Conservation (phyloP, 345 rosid genomes). For the Brassica incana region DNA sequence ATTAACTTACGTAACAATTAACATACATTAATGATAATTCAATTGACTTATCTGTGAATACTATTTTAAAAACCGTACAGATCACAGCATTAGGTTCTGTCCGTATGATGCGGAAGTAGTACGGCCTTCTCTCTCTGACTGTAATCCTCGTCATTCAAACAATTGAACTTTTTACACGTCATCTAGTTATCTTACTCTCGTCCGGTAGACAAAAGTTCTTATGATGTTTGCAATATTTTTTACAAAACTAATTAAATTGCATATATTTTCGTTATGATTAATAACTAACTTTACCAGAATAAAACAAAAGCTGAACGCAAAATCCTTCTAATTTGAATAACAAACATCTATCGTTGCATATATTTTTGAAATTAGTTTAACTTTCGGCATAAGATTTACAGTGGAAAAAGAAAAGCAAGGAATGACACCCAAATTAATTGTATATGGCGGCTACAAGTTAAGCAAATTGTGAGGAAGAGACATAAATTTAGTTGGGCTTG, state of each 20-base stretch:
- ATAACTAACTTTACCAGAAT: not conserved
- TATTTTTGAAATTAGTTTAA: not conserved
- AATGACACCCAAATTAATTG: not conserved
- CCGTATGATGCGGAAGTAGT: conserved; percentile 26
- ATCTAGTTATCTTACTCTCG: not conserved
- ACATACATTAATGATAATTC: conserved; percentile 8
- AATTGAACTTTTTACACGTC: not conserved
- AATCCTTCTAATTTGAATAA: too few species aligned
- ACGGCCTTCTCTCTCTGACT: conserved; percentile 15
- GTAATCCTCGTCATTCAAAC: conserved; percentile 24
- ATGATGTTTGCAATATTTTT: not conserved
- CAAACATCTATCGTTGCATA: not conserved
- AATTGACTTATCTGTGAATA: conserved; percentile 29
- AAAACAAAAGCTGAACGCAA: not conserved
- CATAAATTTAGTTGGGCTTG: not conserved
- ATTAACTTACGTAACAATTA: conserved; percentile 12
- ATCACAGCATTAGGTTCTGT: conserved; percentile 24
- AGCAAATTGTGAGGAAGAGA: not conserved
- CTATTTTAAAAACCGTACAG: conserved; percentile 20
- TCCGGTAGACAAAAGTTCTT: not conserved
- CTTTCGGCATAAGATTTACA: not conserved
- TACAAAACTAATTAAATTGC: not conserved
- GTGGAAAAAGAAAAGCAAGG: not conserved
- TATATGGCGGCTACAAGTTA: not conserved
- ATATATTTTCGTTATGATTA: not conserved